phyloP scores from a whole-genome alignment of 768 basidiomycete species.

The Suillus luteus region DNA sequence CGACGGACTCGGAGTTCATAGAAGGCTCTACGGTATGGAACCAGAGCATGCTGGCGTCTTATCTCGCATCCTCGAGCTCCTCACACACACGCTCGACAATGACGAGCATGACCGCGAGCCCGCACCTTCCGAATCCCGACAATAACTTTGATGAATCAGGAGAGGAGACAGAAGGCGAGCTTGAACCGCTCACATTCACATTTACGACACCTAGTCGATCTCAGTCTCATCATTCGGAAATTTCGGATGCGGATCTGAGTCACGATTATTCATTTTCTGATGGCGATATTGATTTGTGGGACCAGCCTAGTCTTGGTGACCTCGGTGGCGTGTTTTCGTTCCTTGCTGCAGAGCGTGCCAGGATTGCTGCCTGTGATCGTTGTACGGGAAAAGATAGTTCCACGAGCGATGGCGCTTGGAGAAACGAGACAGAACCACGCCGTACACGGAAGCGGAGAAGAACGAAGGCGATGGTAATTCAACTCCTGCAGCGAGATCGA shows the following conservation, averaged over 20 bases:
- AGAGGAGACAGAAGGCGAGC: constrained; percentile 42
- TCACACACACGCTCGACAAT: constrained; percentile 1
- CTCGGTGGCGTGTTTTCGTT: constrained; percentile 77
- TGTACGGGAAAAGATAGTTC: constrained; percentile 33
- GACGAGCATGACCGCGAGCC: constrained; percentile 17
- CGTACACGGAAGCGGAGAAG: constrained; percentile 41
- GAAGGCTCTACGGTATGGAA: constrained; percentile 67
- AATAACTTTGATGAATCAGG: constrained; percentile 25
- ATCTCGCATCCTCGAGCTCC: constrained; percentile 44
- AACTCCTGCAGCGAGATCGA: constrained; percentile 29
- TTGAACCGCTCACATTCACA: constrained; percentile 28
- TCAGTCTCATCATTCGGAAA: not conserved
- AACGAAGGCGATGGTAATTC: constrained; percentile 37
- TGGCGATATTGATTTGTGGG: constrained; percentile 30
- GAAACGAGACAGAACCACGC: constrained; percentile 42
- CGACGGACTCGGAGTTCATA: constrained; percentile 41
- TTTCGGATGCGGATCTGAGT: constrained; percentile 7
- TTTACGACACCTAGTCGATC: constrained; percentile 29
- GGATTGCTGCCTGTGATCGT: constrained; percentile 45
- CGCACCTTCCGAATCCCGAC: not conserved
- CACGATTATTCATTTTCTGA: constrained; percentile 16
- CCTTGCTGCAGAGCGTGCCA: constrained; percentile 68
- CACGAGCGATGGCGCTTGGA: constrained; percentile 41
- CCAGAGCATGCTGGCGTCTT: constrained; percentile 57
- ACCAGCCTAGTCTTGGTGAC: constrained; percentile 68